Conservation (phyloP, 2,329 filamentous ascomycete genomes). For the Aspergillus aculeatus region DNA sequence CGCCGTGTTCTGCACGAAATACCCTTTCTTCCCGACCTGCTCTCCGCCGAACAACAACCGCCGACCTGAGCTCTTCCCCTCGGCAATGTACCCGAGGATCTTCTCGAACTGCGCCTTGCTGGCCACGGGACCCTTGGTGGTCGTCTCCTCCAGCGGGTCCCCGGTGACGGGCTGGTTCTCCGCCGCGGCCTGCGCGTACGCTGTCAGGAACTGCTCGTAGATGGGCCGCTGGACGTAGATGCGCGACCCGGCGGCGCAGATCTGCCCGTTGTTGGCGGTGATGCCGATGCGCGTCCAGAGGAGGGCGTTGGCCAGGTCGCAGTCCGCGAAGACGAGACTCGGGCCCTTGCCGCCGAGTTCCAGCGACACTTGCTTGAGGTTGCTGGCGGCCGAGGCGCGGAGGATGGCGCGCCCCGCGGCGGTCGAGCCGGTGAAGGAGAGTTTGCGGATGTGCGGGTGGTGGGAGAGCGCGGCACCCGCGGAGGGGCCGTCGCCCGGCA, state of each 20-base stretch:
- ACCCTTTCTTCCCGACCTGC: constrained; percentile 45
- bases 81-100: constrained; percentile 24
- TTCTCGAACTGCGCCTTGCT: constrained; percentile 22
- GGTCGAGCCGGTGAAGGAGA: constrained; percentile 36
- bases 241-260: constrained; percentile 32
- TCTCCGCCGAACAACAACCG: constrained; percentile 25
- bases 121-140: constrained; percentile 26
- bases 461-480: constrained; percentile 39
- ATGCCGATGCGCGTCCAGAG: constrained; percentile 31
- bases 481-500: constrained; percentile 63
- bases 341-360: constrained; percentile 39
- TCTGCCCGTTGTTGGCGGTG: constrained; percentile 33
- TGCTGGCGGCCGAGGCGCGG: constrained; percentile 28
- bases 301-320: constrained; percentile 33
- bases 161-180: constrained; percentile 47
- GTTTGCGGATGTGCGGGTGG: constrained; percentile 32
- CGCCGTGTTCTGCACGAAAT: constrained; percentile 63
- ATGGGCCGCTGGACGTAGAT: constrained; percentile 35
- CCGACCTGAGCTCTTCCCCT: constrained; percentile 23
- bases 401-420: constrained; percentile 30
- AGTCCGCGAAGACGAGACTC: constrained; percentile 36
- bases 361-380: constrained; percentile 36
- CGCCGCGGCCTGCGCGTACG: constrained; percentile 48
- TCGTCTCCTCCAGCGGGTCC: constrained; percentile 21
- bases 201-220: constrained; percentile 31